phyloP scores from a whole-genome alignment of 495 filamentous ascomycete genomes.

The Aspergillus taichungensis region DNA sequence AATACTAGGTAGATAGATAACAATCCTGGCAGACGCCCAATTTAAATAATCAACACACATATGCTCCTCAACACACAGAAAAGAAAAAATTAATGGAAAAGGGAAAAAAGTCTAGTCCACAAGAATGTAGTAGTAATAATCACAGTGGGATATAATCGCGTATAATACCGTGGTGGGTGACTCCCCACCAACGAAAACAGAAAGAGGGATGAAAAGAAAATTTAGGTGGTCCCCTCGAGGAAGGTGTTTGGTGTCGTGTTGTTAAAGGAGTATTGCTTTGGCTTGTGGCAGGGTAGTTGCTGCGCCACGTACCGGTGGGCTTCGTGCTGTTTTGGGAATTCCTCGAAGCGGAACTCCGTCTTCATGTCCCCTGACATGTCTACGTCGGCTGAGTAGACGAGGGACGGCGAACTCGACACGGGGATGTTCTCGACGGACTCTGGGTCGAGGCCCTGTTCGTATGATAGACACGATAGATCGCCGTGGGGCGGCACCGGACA shows the following conservation, averaged over 20 bases:
- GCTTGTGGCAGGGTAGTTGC: slow-evolving; percentile 31
- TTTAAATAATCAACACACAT: too few relatives aligned
- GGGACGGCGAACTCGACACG: slow-evolving; percentile 25
- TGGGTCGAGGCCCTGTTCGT: slow-evolving; percentile 20
- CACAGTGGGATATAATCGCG: too few relatives aligned
- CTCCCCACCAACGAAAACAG: background rate
- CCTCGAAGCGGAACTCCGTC: slow-evolving; percentile 36
- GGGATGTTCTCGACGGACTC: slow-evolving; percentile 18
- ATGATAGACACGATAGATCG: slow-evolving; percentile 29
- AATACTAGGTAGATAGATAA: too few relatives aligned
- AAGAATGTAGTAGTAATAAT: too few relatives aligned
- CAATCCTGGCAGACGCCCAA: too few relatives aligned
- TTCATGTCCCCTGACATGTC: slow-evolving; percentile 28
- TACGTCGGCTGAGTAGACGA: slow-evolving; percentile 29
- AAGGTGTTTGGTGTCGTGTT: slow-evolving; percentile 36
- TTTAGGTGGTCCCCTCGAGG: background rate
- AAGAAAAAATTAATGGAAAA: too few relatives aligned
- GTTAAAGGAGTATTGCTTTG: slow-evolving; percentile 38
- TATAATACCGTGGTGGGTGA: too few relatives aligned
- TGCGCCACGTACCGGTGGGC: slow-evolving; percentile 29
- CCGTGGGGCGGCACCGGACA: slow-evolving; percentile 25
- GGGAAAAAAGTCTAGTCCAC: too few relatives aligned
- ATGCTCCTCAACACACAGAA: too few relatives aligned
- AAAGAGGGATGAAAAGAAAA: too few relatives aligned
- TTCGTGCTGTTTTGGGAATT: slow-evolving; percentile 37